Conservation (phyloP, 768 basidiomycete genomes). For the Lentinula detonsa region DNA sequence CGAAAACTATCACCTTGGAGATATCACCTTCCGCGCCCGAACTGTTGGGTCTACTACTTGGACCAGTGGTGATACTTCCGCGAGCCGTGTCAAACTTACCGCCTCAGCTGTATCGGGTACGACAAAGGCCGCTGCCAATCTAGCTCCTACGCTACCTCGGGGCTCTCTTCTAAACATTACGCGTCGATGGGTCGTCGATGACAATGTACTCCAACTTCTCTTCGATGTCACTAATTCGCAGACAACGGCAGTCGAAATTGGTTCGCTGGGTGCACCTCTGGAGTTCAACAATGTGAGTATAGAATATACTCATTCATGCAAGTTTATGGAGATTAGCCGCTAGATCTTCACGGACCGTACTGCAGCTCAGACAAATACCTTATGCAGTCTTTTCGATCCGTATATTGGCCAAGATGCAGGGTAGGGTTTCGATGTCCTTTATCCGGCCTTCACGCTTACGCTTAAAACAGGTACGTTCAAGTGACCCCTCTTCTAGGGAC, state of each 20-base stretch:
- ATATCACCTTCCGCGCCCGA: conserved; percentile 48
- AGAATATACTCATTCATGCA: background rate
- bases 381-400: conserved; percentile 51
- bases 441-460: background rate
- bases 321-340: background rate
- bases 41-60: conserved; percentile 37
- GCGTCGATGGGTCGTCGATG: conserved; percentile 42
- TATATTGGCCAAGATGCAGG: conserved; percentile 54
- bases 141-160: conserved; percentile 41
- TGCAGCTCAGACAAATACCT: conserved; percentile 42
- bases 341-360: conserved; percentile 53
- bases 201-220: conserved; percentile 35
- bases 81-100: conserved; percentile 32
- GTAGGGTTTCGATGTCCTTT: conserved; percentile 27
- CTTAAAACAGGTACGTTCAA: conserved; percentile 10
- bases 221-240: conserved; percentile 48
- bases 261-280: conserved; percentile 44
- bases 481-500: conserved; percentile 50
- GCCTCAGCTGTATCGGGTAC: conserved; percentile 31
- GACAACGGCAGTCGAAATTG: conserved; percentile 43
- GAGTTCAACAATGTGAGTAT: conserved; percentile 49
- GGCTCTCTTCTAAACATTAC: conserved; percentile 41
- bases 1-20: conserved; percentile 48
- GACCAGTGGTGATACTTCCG: conserved; percentile 40
- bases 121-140: conserved; percentile 43